phyloP scores from a whole-genome alignment of 2,329 filamentous ascomycete species.

The Xylariaceae sp. region DNA sequence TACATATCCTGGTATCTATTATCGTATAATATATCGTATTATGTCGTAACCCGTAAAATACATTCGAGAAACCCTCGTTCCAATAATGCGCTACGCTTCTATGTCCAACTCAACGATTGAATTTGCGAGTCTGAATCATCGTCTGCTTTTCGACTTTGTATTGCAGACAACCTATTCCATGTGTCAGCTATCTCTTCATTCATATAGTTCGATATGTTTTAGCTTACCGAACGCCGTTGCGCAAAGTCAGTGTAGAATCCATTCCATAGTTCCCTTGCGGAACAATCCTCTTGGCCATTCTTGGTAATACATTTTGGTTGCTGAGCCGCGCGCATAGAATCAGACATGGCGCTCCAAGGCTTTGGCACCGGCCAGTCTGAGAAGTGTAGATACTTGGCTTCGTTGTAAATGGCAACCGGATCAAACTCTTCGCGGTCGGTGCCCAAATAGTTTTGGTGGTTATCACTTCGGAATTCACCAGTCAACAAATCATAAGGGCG shows the following conservation, averaged over 20 bases:
- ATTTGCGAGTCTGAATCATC: slow-evolving; percentile 12
- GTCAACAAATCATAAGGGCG: slow-evolving; percentile 65
- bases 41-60: slow-evolving; percentile 23
- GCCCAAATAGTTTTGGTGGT: slow-evolving; percentile 52
- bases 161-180: slow-evolving; percentile 25
- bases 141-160: slow-evolving; percentile 19
- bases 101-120: slow-evolving; percentile 10
- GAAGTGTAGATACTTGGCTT: slow-evolving; percentile 73
- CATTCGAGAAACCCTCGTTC: slow-evolving; percentile 9
- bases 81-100: slow-evolving; percentile 3
- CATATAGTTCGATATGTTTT: not conserved
- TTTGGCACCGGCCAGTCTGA: slow-evolving; percentile 75
- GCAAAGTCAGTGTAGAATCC: slow-evolving; percentile 44
- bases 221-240: slow-evolving; percentile 38
- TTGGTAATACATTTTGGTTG: slow-evolving; percentile 43
- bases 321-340: slow-evolving; percentile 33
- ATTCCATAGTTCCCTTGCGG: slow-evolving; percentile 42
- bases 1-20: slow-evolving; percentile 23
- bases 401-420: slow-evolving; percentile 55
- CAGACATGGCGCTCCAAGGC: slow-evolving; percentile 47
- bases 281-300: slow-evolving; percentile 41
- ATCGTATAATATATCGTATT: slow-evolving; percentile 23
- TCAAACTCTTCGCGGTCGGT: slow-evolving; percentile 60
- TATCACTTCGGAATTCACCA: slow-evolving; percentile 63
- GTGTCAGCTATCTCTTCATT: slow-evolving; percentile 13